phyloP scores from a whole-genome alignment of 768 basidiomycete genomes.

The Trametes gibbosa region DNA sequence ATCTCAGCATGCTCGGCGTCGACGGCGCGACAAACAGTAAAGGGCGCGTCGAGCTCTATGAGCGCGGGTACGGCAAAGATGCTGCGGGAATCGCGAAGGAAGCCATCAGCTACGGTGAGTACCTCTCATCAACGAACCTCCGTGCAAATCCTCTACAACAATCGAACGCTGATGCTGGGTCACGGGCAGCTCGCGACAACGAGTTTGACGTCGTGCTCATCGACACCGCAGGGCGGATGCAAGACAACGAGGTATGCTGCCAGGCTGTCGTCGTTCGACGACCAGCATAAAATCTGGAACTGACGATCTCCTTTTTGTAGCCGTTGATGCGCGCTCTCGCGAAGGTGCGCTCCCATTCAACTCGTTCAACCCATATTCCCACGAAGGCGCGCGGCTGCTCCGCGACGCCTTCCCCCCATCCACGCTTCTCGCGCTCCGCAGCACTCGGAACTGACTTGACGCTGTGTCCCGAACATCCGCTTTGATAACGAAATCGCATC shows the following conservation, averaged over 20 bases:
- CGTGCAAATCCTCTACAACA: background rate
- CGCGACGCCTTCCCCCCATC: too few species aligned
- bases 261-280: background rate
- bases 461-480: too few species aligned
- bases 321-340: conserved; percentile 98
- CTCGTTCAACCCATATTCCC: too few species aligned
- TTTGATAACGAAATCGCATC: background rate
- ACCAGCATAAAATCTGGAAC: background rate
- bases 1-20: conserved; percentile 80
- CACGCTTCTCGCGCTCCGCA: too few species aligned
- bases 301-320: conserved; percentile 34
- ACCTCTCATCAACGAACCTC: background rate
- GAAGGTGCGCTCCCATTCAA: conserved; percentile 50
- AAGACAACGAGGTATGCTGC: conserved; percentile 87
- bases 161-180: conserved; percentile 3
- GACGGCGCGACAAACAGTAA: conserved; percentile 65
- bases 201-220: conserved; percentile 96
- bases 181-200: conserved; percentile 69
- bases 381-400: background rate
- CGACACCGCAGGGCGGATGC: conserved; percentile 98
- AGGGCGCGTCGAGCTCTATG: conserved; percentile 87
- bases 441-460: too few species aligned
- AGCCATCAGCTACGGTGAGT: conserved; percentile 83
- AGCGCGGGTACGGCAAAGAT: conserved; percentile 97
- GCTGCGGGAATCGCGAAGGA: conserved; percentile 98